Evolutionary conservation across 2,329 filamentous ascomycete species (phyloP).

Genomic region (Colletotrichum agaves): DNA sequence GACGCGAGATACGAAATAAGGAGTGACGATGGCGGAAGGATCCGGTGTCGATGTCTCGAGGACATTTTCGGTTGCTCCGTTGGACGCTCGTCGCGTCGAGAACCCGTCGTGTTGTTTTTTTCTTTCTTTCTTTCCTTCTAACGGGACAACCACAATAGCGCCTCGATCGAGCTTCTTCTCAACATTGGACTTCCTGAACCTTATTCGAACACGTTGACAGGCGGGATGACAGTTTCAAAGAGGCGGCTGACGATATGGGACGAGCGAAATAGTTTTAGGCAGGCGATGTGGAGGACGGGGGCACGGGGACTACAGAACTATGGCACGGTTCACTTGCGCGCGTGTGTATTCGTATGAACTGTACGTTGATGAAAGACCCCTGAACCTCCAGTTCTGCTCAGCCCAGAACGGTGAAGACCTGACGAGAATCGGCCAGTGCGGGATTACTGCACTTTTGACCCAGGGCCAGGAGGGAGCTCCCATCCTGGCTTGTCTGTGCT

Average conservation of each 20-base stretch:
- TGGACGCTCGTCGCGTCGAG: conserved; percentile 25
- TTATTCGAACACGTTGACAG: neutral
- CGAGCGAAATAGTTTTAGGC: conserved; percentile 33
- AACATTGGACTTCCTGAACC: conserved; percentile 15
- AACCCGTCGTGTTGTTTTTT: neutral
- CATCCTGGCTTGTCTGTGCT: conserved; percentile 20
- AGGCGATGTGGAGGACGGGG: conserved; percentile 31
- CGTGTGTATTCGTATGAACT: no score
- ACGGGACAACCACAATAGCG: conserved; percentile 3
- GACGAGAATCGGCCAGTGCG: conserved; percentile 21
- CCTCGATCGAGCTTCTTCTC: neutral
- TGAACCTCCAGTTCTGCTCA: conserved; percentile 18
- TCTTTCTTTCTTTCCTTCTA: conserved; percentile 16
- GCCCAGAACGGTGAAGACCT: conserved; percentile 20
- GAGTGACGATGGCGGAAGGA: conserved; percentile 19
- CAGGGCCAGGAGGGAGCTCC: conserved; percentile 26
- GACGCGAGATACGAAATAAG: conserved; percentile 27
- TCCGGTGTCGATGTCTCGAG: conserved; percentile 21
- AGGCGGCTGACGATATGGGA: conserved; percentile 14
- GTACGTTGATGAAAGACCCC: conserved; percentile 24
- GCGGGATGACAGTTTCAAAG: conserved; percentile 12
- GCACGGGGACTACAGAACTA: conserved; percentile 8
- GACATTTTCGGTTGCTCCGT: conserved; percentile 24
- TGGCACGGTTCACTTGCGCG: conserved; percentile 27
- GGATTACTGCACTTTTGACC: conserved; percentile 32